Conservation (phyloP, 169 alveolate species). For the Eimeria praecox region DNA sequence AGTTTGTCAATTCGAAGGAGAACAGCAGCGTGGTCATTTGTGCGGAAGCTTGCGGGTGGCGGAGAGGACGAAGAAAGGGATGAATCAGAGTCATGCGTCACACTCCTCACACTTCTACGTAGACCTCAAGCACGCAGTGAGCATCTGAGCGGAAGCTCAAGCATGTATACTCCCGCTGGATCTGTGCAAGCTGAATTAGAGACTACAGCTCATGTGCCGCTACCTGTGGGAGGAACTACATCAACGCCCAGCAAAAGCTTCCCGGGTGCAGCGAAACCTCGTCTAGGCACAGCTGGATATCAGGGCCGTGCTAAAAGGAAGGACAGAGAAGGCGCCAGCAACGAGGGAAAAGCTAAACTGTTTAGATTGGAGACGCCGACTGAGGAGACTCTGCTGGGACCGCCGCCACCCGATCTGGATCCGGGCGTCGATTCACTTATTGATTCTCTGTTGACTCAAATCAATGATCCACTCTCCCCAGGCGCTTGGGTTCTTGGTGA, state of each 20-base stretch:
- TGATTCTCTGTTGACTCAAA: neutral
- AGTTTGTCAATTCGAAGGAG: slow-evolving; percentile 3
- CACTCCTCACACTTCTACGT: neutral
- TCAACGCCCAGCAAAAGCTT: neutral
- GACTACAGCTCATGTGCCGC: neutral
- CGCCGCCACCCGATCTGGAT: neutral
- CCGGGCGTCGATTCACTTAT: neutral
- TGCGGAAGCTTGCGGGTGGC: neutral
- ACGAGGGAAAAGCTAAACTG: neutral
- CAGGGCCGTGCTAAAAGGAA: neutral
- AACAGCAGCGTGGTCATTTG: neutral
- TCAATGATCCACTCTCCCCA: neutral
- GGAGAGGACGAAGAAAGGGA: neutral
- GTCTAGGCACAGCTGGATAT: neutral
- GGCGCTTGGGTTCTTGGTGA: neutral
- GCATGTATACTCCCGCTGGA: neutral
- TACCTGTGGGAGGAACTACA: neutral
- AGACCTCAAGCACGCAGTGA: neutral
- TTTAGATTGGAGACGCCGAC: neutral
- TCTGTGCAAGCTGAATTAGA: neutral
- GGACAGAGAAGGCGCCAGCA: neutral
- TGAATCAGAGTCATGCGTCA: neutral
- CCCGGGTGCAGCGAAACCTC: neutral
- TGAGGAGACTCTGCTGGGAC: neutral
- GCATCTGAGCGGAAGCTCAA: neutral